A percentile compares a stretch with the other conserved stretches of the same genome.
These are phyloP conservation scores for Ophiostoma piceae DNA, from an alignment of 2,329 filamentous ascomycete genomes.

Conservation along the genomic window DNA sequence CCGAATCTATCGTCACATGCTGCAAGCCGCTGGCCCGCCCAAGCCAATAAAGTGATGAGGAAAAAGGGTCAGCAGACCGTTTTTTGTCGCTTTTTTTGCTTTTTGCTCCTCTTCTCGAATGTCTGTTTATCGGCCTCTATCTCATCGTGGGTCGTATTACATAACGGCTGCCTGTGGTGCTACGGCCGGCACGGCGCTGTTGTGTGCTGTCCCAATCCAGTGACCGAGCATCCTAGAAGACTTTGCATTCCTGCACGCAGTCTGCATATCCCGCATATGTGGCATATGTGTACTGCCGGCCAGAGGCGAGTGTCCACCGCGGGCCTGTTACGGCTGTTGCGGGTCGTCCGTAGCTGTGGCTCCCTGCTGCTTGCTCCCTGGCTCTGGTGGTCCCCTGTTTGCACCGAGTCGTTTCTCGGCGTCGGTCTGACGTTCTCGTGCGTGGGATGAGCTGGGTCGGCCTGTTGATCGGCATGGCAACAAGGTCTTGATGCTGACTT, in stretches of 20 bases:
- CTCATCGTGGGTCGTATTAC: neutral
- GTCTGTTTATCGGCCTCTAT: neutral
- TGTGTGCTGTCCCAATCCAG: neutral
- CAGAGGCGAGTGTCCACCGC: neutral
- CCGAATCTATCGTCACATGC: slow-evolving; percentile 20
- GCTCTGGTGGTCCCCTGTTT: neutral
- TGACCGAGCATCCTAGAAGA: neutral
- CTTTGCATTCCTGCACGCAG: neutral
- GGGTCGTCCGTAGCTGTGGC: neutral
- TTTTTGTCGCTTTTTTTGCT: neutral
- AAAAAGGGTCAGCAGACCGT: slow-evolving; percentile 13
- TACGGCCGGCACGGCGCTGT: neutral
- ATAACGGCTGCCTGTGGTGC: neutral
- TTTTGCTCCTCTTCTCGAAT: neutral
- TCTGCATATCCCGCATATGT: neutral
- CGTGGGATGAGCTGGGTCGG: neutral
- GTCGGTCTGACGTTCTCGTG: neutral
- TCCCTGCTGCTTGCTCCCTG: neutral
- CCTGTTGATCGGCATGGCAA: neutral
- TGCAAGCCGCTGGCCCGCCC: neutral
- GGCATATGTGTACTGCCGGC: neutral
- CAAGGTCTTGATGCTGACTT: neutral
- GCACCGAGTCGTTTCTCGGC: neutral
- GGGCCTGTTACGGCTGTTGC: neutral
- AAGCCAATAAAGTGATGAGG: slow-evolving; percentile 10